phyloP scores from a whole-genome alignment of 106 monocot genomes.

The Alisma plantagoaquatica region DNA sequence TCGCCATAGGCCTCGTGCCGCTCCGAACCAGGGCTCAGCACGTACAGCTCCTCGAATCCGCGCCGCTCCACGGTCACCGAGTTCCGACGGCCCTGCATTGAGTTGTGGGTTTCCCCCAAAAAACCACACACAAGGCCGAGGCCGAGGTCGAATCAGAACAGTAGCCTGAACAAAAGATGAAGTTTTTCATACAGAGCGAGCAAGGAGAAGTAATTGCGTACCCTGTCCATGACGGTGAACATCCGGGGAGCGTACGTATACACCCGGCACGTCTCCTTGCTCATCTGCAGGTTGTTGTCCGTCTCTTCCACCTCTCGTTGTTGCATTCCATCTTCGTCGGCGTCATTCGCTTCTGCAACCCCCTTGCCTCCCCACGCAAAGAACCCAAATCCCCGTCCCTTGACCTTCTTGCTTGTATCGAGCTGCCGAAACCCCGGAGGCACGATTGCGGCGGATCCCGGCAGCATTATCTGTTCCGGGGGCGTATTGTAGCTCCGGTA shows the following conservation, averaged over 20 bases:
- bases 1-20: conserved; percentile 50
- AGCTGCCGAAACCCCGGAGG: conserved; percentile 25
- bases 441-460: conserved; percentile 55
- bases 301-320: conserved; percentile 49
- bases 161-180: too few species aligned
- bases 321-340: neutral
- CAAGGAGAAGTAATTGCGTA: too few species aligned
- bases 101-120: too few species aligned
- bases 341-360: too few species aligned
- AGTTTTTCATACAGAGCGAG: too few species aligned
- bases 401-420: neutral
- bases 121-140: too few species aligned
- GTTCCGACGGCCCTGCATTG: conserved; percentile 25
- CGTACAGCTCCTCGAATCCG: conserved; percentile 54
- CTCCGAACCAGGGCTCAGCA: conserved; percentile 58
- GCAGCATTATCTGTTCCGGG: conserved; percentile 12
- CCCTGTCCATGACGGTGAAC: conserved; percentile 78
- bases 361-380: too few species aligned
- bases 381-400: conserved; percentile 28
- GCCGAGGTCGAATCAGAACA: too few species aligned
- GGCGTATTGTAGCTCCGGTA: conserved; percentile 26
- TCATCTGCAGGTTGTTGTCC: conserved; percentile 40
- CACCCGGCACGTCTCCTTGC: conserved; percentile 42
- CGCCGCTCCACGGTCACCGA: conserved; percentile 29
- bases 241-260: conserved; percentile 57